Base-by-base conservation (phyloP, 306 rosid species). In the Medicago lupulina region DNA sequence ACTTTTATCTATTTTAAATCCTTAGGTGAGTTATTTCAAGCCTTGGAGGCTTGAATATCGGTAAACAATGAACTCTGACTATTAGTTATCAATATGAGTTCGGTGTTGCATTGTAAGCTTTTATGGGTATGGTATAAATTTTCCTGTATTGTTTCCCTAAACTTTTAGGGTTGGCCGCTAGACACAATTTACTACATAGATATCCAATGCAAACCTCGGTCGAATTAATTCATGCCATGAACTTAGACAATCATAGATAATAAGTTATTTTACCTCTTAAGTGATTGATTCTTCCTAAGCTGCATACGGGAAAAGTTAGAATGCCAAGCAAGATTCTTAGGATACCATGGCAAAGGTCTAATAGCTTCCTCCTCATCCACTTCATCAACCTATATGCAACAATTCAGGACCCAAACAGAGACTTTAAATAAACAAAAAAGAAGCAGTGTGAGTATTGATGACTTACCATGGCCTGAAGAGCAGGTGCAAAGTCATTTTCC, bases 251-350 rank as follows among this genome's bases (percentile, higher is more conserved):
- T 49, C 71, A 53, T 67, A 47, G 46, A 76, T 61, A 70, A 78
- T 44, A 81, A 13, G 67, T 23, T 38, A 75, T 74, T 74, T 73
- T 79, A 91, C 98, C 97, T 91, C 89, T 85, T 88, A 55, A 94
- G 96, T 43, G 91, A 83, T 79, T 86, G 96, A 67, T 88, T 94
- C 86, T 91, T 94, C 91, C 98, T 86, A 71, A 91, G 90, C 86
- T 94, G 98, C 97, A 85, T 94, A 47, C 98, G 90, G 34, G 97
- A 94, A 70, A 94, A 94, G 71, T 86, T 94, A 1, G 94, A 94
- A 76, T 91, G 98, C 97, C 97, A 94, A 61, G 98, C 98, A 62
- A 94, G 89, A 81, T 88, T 87, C 36, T 85, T 85, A 75, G 97
- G 97, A 85, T 94, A 94, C 98, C 98, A 94, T 28, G 91, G 86